Conservation (phyloP, 352 stramenopile genomes). For the Pythium brassicae region DNA sequence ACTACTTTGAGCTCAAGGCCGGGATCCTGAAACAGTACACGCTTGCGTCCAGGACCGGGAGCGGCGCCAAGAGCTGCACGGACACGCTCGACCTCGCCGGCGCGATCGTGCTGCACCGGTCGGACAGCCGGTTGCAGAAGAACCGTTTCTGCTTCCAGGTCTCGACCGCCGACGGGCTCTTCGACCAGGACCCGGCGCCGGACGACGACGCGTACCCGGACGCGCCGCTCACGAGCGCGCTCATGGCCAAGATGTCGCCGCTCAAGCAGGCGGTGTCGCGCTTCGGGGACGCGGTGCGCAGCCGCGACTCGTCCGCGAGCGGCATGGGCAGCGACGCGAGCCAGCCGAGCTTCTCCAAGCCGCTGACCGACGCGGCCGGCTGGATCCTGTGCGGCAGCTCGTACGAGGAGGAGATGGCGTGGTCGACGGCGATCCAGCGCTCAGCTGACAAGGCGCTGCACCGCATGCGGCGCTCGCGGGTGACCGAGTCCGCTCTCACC, state of each 20-base stretch:
- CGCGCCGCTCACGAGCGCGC: constrained; percentile 6
- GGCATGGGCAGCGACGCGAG: constrained; percentile 25
- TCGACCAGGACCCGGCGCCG: constrained; percentile 7
- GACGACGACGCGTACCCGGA: constrained; percentile 24
- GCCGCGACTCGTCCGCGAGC: constrained; percentile 21
- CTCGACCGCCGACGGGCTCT: constrained; percentile 40
- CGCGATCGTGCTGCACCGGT: constrained; percentile 77
- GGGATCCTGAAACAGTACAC: constrained; percentile 78
- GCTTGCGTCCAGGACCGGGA: constrained; percentile 29
- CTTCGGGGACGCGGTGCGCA: constrained; percentile 37
- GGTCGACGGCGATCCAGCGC: constrained; percentile 60
- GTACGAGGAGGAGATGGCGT: constrained; percentile 61
- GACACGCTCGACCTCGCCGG: constrained; percentile 67
- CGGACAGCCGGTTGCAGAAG: constrained; percentile 59
- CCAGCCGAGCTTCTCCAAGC: constrained; percentile 10
- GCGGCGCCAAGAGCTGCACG: constrained; percentile 33
- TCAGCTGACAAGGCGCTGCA: constrained; percentile 67
- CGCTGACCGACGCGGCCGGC: constrained; percentile 26
- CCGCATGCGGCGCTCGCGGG: constrained; percentile 47
- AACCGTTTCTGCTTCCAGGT: constrained; percentile 83
- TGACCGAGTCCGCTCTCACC: constrained; percentile 45
- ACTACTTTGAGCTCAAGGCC: constrained; percentile 76
- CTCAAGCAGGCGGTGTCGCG: constrained; percentile 56
- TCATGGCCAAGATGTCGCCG: constrained; percentile 53
- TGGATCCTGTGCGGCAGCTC: constrained; percentile 69